Evolutionary conservation across 2,329 filamentous ascomycete species (phyloP).

Genomic region (Pezicula neosporulosa): DNA sequence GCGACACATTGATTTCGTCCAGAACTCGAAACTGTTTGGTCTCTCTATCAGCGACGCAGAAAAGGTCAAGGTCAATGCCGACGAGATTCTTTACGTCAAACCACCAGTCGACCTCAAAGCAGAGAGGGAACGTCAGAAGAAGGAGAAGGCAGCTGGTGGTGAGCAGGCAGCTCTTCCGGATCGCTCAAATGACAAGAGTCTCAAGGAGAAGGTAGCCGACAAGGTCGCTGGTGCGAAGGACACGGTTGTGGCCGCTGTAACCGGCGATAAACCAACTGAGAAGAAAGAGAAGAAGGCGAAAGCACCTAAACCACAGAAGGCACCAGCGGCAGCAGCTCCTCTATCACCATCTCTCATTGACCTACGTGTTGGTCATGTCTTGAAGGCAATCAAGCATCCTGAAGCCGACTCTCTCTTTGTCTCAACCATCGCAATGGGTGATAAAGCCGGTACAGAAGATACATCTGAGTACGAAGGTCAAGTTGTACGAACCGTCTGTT

Average conservation of each 20-base stretch:
- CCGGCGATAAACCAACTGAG: slow-evolving; percentile 42
- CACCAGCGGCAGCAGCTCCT: slow-evolving; percentile 66
- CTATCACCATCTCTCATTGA: slow-evolving; percentile 86
- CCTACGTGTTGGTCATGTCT: slow-evolving; percentile 92
- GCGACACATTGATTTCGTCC: slow-evolving; percentile 88
- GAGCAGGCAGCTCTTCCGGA: slow-evolving; percentile 50
- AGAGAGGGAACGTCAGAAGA: slow-evolving; percentile 95
- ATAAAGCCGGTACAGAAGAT: slow-evolving; percentile 80
- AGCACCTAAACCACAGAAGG: slow-evolving; percentile 70
- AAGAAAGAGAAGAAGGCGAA: slow-evolving; percentile 92
- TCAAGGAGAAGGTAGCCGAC: slow-evolving; percentile 45
- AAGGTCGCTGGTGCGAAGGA: slow-evolving; percentile 39
- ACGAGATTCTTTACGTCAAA: slow-evolving; percentile 82
- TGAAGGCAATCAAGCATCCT: slow-evolving; percentile 92
- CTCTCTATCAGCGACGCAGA: slow-evolving; percentile 67
- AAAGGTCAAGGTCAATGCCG: slow-evolving; percentile 75
- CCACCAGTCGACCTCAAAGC: slow-evolving; percentile 88
- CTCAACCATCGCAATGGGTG: slow-evolving; percentile 91
- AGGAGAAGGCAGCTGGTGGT: slow-evolving; percentile 73
- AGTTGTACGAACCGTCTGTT: slow-evolving; percentile 92
- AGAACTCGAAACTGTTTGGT: slow-evolving; percentile 76
- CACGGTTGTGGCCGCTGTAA: slow-evolving; percentile 30
- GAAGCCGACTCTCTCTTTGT: slow-evolving; percentile 96
- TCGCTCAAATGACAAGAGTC: slow-evolving; percentile 54
- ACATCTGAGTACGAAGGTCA: slow-evolving; percentile 90